Evolutionary conservation across 108 stramenopile genomes (phyloP), one percentile per base, ranked within the genome.

Genomic region (Parietichytrium sp.): DNA sequence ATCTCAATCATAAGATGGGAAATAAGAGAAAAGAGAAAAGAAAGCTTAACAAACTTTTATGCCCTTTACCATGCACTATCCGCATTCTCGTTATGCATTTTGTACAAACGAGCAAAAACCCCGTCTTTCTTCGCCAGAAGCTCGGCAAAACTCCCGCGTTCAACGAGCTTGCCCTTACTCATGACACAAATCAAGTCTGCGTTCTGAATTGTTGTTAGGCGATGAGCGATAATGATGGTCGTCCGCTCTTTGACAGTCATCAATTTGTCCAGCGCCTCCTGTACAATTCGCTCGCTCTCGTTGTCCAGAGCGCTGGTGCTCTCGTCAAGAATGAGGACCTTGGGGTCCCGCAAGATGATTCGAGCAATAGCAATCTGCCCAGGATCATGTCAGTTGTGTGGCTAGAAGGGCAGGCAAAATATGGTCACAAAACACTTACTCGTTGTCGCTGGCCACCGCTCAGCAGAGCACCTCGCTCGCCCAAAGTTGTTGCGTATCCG

Each of bases 401-500:
- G n/a, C n/a, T n/a, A n/a, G n/a, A n/a, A n/a, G n/a, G n/a, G n/a
- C n/a, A n/a, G n/a, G n/a, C n/a, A n/a, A n/a, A n/a, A n/a, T n/a
- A n/a, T n/a, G n/a, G n/a, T n/a, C n/a, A n/a, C n/a, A n/a, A n/a
- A n/a, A n/a, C n/a, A n/a, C 94, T 93, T 36, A 93, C 92, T 33
- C 95, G 87, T 81, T 96, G 95, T 29, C 94, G 95, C 79, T 97
- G 95, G 20, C 96, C 96, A 7, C 98, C 98, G 20, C 92, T 93
- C 8, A 97, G 84, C 13, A 93, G 88, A 13, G 94, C 87, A 7
- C 96, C 96, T 13, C 94, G 90, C 83, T 96, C 96, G 10, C 98
- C 97, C 13, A 95, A 91, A 54, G 90, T 25, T 26, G 88, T 89
- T 16, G 80, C 79, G 82, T 93, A 95, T 27, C 87, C 86, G 25